A percentile compares a stretch with the other conserved stretches of the same genome.
Conservation (phyloP, 257 asterid genomes). For the Solanum pennellii region DNA sequence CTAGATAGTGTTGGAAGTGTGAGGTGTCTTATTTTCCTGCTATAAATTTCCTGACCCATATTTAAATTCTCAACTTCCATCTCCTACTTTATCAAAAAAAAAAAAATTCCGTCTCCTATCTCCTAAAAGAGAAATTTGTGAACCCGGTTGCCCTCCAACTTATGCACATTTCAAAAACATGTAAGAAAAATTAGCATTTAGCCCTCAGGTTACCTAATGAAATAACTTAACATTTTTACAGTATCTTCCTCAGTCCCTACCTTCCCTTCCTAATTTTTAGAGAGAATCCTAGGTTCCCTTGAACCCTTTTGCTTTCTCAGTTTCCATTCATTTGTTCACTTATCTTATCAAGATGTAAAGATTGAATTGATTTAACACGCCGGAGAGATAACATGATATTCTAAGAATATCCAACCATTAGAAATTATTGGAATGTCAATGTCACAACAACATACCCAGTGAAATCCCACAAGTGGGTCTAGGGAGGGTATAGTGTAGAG, state of each 20-base stretch:
- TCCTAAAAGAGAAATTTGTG: neutral
- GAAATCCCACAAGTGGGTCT: neutral
- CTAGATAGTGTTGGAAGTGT: neutral
- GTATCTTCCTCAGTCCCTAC: neutral
- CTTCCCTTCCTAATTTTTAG: neutral
- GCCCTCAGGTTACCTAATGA: neutral
- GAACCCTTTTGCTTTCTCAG: neutral
- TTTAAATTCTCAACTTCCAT: neutral
- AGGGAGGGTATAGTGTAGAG: neutral
- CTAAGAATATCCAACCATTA: neutral
- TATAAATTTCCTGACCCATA: neutral
- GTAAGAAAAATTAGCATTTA: neutral
- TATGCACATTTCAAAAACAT: neutral
- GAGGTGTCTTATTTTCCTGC: neutral
- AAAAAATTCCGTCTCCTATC: neutral
- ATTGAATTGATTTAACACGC: neutral
- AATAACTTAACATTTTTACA: neutral
- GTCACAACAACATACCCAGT: neutral
- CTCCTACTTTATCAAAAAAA: neutral
- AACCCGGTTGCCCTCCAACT: neutral
- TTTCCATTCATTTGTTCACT: neutral
- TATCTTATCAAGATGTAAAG: neutral
- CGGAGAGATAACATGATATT: neutral
- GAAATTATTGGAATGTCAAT: neutral
- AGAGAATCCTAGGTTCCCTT: neutral